phyloP scores from a whole-genome alignment of 2,329 filamentous ascomycete species.

The Nemania sp. region DNA sequence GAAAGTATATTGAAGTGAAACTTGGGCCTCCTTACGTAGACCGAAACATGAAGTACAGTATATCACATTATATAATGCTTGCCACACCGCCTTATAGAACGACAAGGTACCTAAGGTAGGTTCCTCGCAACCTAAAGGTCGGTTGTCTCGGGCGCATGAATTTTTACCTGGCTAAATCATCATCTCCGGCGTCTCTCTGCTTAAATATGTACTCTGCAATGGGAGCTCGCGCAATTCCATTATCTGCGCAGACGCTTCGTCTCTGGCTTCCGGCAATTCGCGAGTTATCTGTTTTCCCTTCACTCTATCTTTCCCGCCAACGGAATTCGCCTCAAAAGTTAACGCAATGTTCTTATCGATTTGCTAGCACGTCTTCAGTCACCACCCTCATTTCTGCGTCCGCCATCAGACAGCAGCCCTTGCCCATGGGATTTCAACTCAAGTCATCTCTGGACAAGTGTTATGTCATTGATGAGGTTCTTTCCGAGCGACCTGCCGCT shows the following conservation, averaged over 20 bases:
- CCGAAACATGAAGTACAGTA: too few species aligned
- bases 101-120: too few species aligned
- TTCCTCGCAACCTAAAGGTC: too few species aligned
- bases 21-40: too few species aligned
- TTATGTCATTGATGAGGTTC: conserved; percentile 23
- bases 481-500: conserved; percentile 22
- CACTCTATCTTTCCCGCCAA: conserved; percentile 15
- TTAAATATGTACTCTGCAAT: conserved; percentile 16
- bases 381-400: conserved; percentile 13
- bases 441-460: conserved; percentile 20
- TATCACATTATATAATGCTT: too few species aligned
- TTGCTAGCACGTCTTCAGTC: conserved; percentile 10
- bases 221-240: conserved; percentile 13
- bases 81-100: too few species aligned
- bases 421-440: conserved; percentile 17
- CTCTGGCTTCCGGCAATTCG: conserved; percentile 12
- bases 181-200: conserved; percentile 10
- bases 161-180: conserved; percentile 13
- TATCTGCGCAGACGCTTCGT: conserved; percentile 17
- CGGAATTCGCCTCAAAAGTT: conserved; percentile 15
- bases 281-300: conserved; percentile 14
- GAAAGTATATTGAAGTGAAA: too few species aligned
- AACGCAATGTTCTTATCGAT: conserved; percentile 15
- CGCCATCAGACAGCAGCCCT: conserved; percentile 19
- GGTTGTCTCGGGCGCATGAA: too few species aligned